Percentiles rank a stretch among this genome's conserved stretches.
These are phyloP conservation scores for Spinacia oleracea DNA, from an alignment of 179 eudicot species.

Conservation along the genomic window DNA sequence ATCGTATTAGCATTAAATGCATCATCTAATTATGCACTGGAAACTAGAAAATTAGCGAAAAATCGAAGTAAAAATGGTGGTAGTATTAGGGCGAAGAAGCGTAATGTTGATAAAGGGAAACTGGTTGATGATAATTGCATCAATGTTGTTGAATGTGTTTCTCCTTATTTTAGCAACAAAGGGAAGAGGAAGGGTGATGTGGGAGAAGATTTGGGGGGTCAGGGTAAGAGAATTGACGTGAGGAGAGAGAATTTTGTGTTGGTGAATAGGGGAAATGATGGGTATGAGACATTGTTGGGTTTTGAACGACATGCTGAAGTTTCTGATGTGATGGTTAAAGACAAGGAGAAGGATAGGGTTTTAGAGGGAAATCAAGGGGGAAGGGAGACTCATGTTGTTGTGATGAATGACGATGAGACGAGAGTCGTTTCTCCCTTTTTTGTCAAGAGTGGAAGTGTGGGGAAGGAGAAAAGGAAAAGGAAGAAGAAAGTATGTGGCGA, in stretches of 20 bases:
- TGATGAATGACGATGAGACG: neutral
- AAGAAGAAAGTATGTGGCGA: neutral
- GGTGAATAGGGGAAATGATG: neutral
- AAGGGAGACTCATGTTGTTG: neutral
- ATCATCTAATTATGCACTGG: conserved; percentile 9
- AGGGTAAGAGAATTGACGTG: too few species aligned
- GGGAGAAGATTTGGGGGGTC: too few species aligned
- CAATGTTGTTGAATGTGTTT: neutral
- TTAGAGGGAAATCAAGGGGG: neutral
- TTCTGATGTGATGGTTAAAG: neutral
- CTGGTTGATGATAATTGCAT: neutral
- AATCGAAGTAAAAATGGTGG: neutral
- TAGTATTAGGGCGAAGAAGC: neutral
- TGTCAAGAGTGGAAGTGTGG: neutral
- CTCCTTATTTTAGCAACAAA: neutral
- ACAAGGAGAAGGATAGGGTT: neutral
- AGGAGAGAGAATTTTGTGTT: too few species aligned
- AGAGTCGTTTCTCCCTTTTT: neutral
- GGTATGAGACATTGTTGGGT: neutral
- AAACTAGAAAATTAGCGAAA: neutral
- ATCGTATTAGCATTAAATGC: conserved; percentile 19
- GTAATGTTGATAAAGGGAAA: neutral
- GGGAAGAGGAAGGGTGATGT: too few species aligned
- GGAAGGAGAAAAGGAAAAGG: neutral
- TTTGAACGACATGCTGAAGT: neutral